These are phyloP conservation scores for Aspergillus aculeatinus DNA, from an alignment of 2,329 filamentous ascomycete genomes.

Conservation along the genomic window DNA sequence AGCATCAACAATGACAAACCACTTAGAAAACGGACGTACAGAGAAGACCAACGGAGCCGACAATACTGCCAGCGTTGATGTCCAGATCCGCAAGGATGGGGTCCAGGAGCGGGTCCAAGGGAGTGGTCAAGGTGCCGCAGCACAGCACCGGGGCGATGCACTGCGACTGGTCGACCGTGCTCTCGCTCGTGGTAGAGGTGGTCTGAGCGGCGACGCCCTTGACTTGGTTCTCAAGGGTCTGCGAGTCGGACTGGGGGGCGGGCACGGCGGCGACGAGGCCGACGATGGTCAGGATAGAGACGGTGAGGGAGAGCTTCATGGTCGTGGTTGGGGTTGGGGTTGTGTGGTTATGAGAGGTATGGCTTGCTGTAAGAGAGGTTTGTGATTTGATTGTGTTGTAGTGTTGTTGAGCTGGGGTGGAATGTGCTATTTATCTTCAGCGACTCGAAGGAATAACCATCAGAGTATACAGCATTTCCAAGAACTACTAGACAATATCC, in stretches of 20 bases:
- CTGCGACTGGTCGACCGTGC: conserved; percentile 3
- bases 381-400: neutral
- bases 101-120: conserved; percentile 28
- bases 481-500: neutral
- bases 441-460: too few species aligned
- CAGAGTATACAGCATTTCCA: too few species aligned
- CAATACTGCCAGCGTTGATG: conserved; percentile 24
- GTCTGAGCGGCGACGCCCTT: conserved; percentile 12
- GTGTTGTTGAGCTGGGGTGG: neutral
- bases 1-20: neutral
- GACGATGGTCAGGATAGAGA: conserved; percentile 32
- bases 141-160: conserved; percentile 28
- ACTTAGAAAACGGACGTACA: conserved; percentile 18
- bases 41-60: conserved; percentile 30
- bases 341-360: neutral
- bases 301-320: conserved; percentile 28
- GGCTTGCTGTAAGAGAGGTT: neutral
- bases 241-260: conserved; percentile 13
- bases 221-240: conserved; percentile 19
- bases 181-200: conserved; percentile 13
- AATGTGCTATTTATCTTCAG: neutral
- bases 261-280: conserved; percentile 31
- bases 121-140: conserved; percentile 30
- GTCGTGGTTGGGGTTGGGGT: neutral
- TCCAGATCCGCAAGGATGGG: conserved; percentile 25